A percentile compares a stretch with the other conserved stretches of the same genome.
These are phyloP conservation scores for Ophiostoma tasmaniense DNA, from an alignment of 2,329 filamentous ascomycete genomes.

Conservation along the genomic window DNA sequence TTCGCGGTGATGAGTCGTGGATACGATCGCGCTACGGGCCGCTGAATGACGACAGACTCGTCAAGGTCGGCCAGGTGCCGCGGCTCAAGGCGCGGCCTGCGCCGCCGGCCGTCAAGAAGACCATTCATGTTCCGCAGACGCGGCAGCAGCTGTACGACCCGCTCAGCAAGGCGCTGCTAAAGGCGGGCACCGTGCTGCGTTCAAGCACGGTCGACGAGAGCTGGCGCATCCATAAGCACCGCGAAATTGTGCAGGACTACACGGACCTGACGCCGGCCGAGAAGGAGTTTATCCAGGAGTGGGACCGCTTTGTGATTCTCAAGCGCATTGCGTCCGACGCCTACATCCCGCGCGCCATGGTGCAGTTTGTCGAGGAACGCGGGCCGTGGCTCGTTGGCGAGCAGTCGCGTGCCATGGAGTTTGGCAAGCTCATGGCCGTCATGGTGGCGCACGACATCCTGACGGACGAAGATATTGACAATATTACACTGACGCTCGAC, in stretches of 20 bases:
- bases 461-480: conserved; percentile 34
- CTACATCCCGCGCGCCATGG: conserved; percentile 44
- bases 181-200: conserved; percentile 41
- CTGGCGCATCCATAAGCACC: conserved; percentile 53
- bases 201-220: conserved; percentile 35
- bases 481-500: conserved; percentile 31
- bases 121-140: conserved; percentile 35
- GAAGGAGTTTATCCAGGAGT: conserved; percentile 50
- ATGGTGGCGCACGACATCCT: conserved; percentile 43
- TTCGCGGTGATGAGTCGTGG: conserved; percentile 41
- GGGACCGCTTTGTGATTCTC: conserved; percentile 47
- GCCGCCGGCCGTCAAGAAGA: neutral
- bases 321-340: conserved; percentile 43
- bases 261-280: conserved; percentile 46
- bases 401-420: conserved; percentile 42
- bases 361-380: conserved; percentile 43
- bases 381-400: conserved; percentile 44
- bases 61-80: neutral
- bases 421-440: conserved; percentile 45
- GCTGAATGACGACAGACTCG: conserved; percentile 27
- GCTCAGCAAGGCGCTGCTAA: conserved; percentile 45
- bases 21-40: conserved; percentile 35
- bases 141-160: conserved; percentile 49
- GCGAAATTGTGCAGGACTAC: conserved; percentile 49
- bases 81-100: neutral